Conservation (phyloP, 371 early-diverging fungal species). For the Edhazardia aedis region DNA sequence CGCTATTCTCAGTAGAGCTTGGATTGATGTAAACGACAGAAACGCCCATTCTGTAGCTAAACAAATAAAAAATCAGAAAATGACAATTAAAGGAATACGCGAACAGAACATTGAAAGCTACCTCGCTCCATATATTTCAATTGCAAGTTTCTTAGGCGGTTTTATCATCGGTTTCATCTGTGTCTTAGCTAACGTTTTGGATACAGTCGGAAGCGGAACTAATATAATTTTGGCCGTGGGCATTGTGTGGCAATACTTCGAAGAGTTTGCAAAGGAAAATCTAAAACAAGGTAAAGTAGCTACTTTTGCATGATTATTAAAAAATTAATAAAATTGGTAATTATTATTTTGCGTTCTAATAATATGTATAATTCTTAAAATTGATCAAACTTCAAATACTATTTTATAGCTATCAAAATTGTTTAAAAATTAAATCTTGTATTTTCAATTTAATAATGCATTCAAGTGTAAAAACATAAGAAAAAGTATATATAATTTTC, state of each 20-base stretch:
- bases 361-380: too few species aligned
- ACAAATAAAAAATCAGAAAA: slow-evolving; percentile 80
- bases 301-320: too few species aligned
- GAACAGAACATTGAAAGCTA: slow-evolving; percentile 83
- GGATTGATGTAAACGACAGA: slow-evolving; percentile 89
- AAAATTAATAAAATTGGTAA: too few species aligned
- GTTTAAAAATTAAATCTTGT: too few species aligned
- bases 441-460: too few species aligned
- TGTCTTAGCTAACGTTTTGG: slow-evolving; percentile 66
- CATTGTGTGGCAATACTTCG: slow-evolving; percentile 70
- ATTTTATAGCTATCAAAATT: too few species aligned
- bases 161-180: slow-evolving; percentile 74
- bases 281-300: not conserved
- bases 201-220: slow-evolving; percentile 81
- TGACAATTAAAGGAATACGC: slow-evolving; percentile 74
- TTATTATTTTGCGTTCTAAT: too few species aligned
- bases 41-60: slow-evolving; percentile 84
- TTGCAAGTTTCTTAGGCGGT: slow-evolving; percentile 72
- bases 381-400: too few species aligned
- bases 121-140: slow-evolving; percentile 86
- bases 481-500: too few species aligned
- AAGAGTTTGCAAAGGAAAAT: slow-evolving; percentile 42
- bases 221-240: slow-evolving; percentile 94
- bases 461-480: too few species aligned
- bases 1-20: slow-evolving; percentile 78